Base-by-base conservation (phyloP, 352 stramenopile genomes). In the Phytophthora quininea region DNA sequence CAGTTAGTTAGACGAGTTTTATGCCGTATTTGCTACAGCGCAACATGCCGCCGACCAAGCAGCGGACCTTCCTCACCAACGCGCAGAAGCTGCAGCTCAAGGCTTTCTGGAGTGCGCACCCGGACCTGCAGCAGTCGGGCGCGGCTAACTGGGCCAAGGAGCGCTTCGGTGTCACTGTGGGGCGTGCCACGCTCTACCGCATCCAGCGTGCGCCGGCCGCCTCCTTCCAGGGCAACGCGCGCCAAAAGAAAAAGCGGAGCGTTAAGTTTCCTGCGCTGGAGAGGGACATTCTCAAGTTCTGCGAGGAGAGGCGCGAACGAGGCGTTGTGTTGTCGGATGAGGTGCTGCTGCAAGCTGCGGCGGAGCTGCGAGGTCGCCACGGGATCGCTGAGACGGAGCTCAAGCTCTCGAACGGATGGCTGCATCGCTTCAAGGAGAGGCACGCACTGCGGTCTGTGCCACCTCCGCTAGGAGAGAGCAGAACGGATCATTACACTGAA, bases 381-480 rank as follows among this genome's bases (percentile, higher is more conserved):
- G 70, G 73, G 24, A 84, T 84, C 46, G 33, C 35, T 31, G 66
- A 71, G 14, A 32, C 62, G 15, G 56, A 74, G 48, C 73, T 84
- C 59, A 79, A 79, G 66, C 70, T 84, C 27, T 81, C 73, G 40
- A 84, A 84, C 55, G 76, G 76, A 5, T 84, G 76, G 76, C 62
- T 84, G 47, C 71, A 84, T 58, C 77, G 69, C 12, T 84, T 84
- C 45, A 84, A 84, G 58, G 71, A 65, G 32, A 62, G 73, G 1
- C 73, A 81, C 54, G 51, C 67, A 42, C 61, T 78, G 11, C 51
- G 38, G 29, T 45, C 15, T 4, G 32, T 49, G 24, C 45, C 56
- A 19, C 24, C 57, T 19, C 48, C 62, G 47, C 12, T 29, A 24
- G 19, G 19, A 24, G 19, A 24, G 19, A 24, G 19, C 19, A 24